These are phyloP conservation scores for Yamadazyma diddensiae DNA, from an alignment of 1,139 yeast genomes.

Conservation along the genomic window DNA sequence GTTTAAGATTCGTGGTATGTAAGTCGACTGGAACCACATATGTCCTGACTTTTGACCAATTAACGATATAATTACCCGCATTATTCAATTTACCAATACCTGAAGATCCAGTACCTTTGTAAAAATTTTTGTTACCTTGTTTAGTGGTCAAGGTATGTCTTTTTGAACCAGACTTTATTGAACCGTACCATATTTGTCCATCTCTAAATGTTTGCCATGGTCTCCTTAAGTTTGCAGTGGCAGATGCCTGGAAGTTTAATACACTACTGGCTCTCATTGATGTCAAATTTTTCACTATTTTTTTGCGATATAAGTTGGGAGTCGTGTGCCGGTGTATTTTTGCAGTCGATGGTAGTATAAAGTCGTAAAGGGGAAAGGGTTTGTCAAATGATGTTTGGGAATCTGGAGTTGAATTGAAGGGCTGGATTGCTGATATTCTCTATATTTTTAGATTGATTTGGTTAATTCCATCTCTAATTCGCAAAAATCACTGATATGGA, in stretches of 20 bases:
- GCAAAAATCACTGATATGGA: too few species aligned
- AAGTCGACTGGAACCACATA: constrained; percentile 74
- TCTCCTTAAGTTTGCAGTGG: constrained; percentile 55
- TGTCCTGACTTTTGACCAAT: constrained; percentile 87
- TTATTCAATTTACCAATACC: constrained; percentile 84
- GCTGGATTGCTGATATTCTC: too few species aligned
- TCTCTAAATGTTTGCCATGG: constrained; percentile 89
- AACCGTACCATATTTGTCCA: constrained; percentile 82
- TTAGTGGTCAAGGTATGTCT: constrained; percentile 86
- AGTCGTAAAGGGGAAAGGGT: too few species aligned
- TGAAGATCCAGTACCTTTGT: constrained; percentile 94
- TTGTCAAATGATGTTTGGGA: too few species aligned
- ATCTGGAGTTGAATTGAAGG: too few species aligned
- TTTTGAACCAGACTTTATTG: constrained; percentile 72
- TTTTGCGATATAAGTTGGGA: too few species aligned
- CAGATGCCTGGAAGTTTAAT: constrained; percentile 53
- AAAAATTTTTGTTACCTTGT: constrained; percentile 90
- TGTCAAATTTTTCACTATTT: constrained; percentile 13
- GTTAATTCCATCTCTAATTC: too few species aligned
- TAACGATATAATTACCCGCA: constrained; percentile 70
- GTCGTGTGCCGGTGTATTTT: too few species aligned
- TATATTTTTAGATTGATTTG: too few species aligned
- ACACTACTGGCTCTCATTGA: constrained; percentile 57
- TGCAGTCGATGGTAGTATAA: too few species aligned
- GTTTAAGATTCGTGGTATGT: constrained; percentile 50